Base-by-base conservation (phyloP, 1,284 basidiomycete species). In the Stereum hirsutum region DNA sequence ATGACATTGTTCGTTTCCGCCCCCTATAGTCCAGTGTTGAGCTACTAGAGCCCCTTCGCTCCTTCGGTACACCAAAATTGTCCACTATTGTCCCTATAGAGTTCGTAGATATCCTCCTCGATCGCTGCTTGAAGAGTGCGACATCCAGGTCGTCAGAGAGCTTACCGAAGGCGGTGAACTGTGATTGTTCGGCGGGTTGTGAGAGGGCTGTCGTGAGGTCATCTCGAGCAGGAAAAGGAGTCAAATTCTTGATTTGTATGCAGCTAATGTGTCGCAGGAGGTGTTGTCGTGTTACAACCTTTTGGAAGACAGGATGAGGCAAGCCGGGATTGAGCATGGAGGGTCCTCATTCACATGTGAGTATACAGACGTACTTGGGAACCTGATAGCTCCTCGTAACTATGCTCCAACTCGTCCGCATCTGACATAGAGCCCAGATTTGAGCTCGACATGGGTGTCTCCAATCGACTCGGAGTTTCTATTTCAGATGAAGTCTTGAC, bases 171-270 rank as follows among this genome's bases (percentile, higher is more conserved):
- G 69, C 57, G 3, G 66, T 74, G 52, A 77, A 76, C 49, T 80
- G 75, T 4, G 74, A 62, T 44, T 72, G 69, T 52, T 75, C 70
- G 3, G 74, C 66, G 4, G 81, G 79, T 55, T 82, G 78, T 7
- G 70, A 66, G 39, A 89, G 67, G 15, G 82, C 81, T 21, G 82
- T 81, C 11, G 86, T 77, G 47, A 87, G 69, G 2, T 81, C 70
- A 60, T 90, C 87, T 30, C 85, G 76, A 33, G 75, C 71, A 31
- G 88, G 86, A 57, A 86, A 87, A 2, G 85, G 85, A 10, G 87
- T 86, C 32, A 91, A 66, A 55, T 91, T 90, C 48, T 80, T 75
- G 49, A 91, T 68, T 63, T 87, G 80, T 45, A 91, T 68, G 28
- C 76, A 70, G 37, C 73, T 70, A 41, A 91, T 71, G 63, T 90